Evolutionary conservation across 2,329 filamentous ascomycete species (phyloP), one percentile per base, ranked within the genome.

Genomic region (Alternaria brassicae): DNA sequence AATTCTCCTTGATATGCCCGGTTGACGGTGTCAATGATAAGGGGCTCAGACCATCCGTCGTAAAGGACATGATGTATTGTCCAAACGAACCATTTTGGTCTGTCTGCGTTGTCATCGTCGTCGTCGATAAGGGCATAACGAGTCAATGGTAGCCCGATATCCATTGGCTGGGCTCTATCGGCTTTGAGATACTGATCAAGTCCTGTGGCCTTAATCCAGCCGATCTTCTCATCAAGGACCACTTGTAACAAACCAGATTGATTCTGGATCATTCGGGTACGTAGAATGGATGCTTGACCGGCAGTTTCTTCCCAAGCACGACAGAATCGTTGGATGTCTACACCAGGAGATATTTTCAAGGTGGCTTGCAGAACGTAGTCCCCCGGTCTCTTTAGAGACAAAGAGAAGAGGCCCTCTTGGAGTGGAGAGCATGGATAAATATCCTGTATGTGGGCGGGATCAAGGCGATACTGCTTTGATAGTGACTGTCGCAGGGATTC

Each of bases 31-130:
- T 36, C 34, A 15, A 55, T 48, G 6, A 60, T 52, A 37, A 8
- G 92, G 95, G 25, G 23, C 42, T 27, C 27, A 28, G 42, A 45
- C 85, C 88, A 92, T 0, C 92, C 93, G 70, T 97, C 93, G 64
- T 96, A 97, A n/a, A 96, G 81, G 2, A 91, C 91, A 76, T 96
- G 93, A 0, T 92, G 85, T 37, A 96, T 86, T 0, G 91, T 93
- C 1, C 30, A 34, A 6, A 84, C 58, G n/a, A 86, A 67, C 53
- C 80, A 81, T 21, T 42, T 52, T 12, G 5, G 36, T 12, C 25
- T 19, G 13, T 56, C 56, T 10, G 48, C 21, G 3, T 34, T 15
- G 28, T 56, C 56, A 8, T 7, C 21, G 3, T 34, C 6, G 28
- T 56, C 56, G 19, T 7, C 2, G 19, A 56, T 72, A 13, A 84